These are phyloP conservation scores for Kentomonas sorsogonicus DNA, from an alignment of 208 protist species.

Conservation along the genomic window DNA sequence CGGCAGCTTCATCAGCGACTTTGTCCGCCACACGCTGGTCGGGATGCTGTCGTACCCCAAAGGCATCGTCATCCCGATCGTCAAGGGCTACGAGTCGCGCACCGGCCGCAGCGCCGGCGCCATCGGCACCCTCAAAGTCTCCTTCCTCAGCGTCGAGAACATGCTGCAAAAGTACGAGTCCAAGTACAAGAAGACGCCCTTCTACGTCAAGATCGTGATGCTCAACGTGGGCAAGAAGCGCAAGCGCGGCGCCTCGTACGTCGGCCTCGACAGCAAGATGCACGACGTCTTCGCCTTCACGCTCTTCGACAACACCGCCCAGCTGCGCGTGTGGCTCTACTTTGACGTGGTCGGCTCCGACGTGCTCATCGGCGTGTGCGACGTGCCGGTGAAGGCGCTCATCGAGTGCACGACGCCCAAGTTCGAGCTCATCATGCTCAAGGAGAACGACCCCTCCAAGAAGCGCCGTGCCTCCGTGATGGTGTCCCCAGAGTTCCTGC, in stretches of 20 bases:
- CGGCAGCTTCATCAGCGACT: conserved; percentile 49
- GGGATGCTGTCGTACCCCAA: conserved; percentile 59
- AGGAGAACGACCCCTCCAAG: conserved; percentile 22
- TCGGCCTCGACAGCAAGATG: conserved; percentile 37
- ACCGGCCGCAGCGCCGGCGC: conserved; percentile 33
- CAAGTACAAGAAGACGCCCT: conserved; percentile 59
- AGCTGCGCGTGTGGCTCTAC: conserved; percentile 58
- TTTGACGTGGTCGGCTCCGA: conserved; percentile 64
- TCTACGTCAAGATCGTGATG: conserved; percentile 52
- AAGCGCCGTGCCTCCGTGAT: conserved; percentile 36
- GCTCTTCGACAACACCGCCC: conserved; percentile 50
- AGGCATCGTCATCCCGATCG: conserved; percentile 42
- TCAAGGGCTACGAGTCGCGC: conserved; percentile 41
- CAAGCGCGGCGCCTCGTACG: conserved; percentile 41
- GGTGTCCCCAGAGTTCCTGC: conserved; percentile 36
- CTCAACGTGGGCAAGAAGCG: conserved; percentile 38
- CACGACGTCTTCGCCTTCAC: conserved; percentile 51
- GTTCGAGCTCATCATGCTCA: conserved; percentile 32
- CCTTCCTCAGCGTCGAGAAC: conserved; percentile 38
- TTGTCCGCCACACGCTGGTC: conserved; percentile 65
- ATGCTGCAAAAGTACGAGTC: conserved; percentile 37
- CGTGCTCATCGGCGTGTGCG: conserved; percentile 43
- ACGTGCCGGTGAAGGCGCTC: conserved; percentile 35
- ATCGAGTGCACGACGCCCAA: conserved; percentile 29
- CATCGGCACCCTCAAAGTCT: conserved; percentile 49